phyloP scores from a whole-genome alignment of 129 eudicot species.

The Oenanthe sinensis region DNA sequence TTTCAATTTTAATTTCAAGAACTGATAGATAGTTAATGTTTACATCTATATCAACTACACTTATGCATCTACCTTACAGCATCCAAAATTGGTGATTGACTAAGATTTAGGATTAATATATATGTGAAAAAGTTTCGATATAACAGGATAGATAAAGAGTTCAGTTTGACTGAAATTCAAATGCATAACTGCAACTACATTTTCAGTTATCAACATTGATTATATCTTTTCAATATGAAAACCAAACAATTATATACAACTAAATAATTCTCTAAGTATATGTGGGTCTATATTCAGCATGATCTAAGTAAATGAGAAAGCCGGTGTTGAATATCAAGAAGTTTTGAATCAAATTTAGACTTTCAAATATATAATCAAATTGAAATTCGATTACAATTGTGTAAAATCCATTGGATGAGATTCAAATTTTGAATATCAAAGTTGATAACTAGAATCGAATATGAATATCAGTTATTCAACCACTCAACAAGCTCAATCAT shows the following conservation, averaged over 20 bases:
- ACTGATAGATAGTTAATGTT: background rate
- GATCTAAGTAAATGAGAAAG: background rate
- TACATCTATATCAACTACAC: background rate
- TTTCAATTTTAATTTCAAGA: no score
- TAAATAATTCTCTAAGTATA: background rate
- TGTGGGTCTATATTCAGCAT: background rate
- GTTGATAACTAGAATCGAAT: background rate
- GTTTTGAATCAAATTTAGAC: background rate
- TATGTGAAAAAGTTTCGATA: background rate
- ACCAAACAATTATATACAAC: background rate
- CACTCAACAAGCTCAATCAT: background rate
- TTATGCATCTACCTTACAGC: no score
- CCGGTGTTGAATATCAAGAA: background rate
- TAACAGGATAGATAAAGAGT: background rate
- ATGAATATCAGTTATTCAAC: background rate
- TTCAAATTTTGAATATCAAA: background rate
- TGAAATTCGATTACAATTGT: slow-evolving; percentile 3
- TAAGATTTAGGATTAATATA: background rate
- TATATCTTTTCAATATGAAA: background rate
- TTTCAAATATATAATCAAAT: background rate
- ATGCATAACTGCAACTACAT: background rate
- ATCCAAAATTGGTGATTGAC: background rate
- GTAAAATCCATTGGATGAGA: background rate
- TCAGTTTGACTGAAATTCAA: background rate
- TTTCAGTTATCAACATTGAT: background rate